Evolutionary conservation across 169 alveolate genomes (phyloP).

Genomic region (Babesia ovis): DNA sequence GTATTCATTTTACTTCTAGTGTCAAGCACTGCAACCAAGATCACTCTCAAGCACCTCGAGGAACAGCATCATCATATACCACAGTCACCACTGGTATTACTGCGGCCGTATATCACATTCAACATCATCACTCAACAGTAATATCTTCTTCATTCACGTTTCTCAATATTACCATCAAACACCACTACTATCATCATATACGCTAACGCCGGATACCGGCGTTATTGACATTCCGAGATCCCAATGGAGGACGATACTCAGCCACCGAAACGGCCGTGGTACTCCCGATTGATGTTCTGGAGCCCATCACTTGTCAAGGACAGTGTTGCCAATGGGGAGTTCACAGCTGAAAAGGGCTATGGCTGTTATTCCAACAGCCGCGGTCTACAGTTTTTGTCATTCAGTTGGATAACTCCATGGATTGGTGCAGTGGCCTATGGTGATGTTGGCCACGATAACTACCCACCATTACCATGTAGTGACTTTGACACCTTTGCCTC

Average conservation of each 20-base stretch:
- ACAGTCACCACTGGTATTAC: too few relatives aligned
- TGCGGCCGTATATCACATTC: too few relatives aligned
- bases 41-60: too few relatives aligned
- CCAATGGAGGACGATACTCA: not conserved
- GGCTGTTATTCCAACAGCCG: constrained; percentile 26
- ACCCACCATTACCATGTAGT: constrained; percentile 48
- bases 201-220: too few relatives aligned
- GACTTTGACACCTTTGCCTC: constrained; percentile 60
- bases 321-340: not conserved
- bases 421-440: constrained; percentile 45
- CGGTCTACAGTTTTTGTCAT: constrained; percentile 44
- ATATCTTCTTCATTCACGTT: too few relatives aligned
- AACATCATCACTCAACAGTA: too few relatives aligned
- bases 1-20: too few relatives aligned
- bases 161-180: too few relatives aligned
- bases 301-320: not conserved
- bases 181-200: too few relatives aligned
- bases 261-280: not conserved
- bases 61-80: too few relatives aligned
- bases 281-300: constrained; percentile 2
- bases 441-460: constrained; percentile 33
- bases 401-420: constrained; percentile 62
- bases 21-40: too few relatives aligned
- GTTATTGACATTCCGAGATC: too few relatives aligned
- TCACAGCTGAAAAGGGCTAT: constrained; percentile 29